phyloP scores from a whole-genome alignment of 257 asterid genomes.

The Rhazya stricta region DNA sequence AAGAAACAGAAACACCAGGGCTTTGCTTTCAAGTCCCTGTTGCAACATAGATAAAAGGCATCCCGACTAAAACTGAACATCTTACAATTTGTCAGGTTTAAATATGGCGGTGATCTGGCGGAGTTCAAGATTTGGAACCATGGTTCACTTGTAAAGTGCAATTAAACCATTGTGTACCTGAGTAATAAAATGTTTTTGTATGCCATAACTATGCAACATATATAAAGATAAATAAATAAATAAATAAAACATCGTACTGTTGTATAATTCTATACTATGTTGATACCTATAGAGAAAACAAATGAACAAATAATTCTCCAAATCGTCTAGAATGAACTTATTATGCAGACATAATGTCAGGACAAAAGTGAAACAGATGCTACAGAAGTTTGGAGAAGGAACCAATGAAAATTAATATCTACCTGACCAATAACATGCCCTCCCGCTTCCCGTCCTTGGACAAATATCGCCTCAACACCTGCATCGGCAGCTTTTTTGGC shows the following conservation, averaged over 20 bases:
- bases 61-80: neutral
- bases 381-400: neutral
- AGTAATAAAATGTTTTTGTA: neutral
- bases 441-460: conserved; percentile 91
- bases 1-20: neutral
- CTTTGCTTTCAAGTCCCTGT: neutral
- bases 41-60: neutral
- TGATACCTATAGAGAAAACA: neutral
- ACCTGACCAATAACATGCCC: conserved; percentile 93
- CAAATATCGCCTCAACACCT: conserved; percentile 81
- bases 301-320: neutral
- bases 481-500: conserved; percentile 60
- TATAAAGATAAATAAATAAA: neutral
- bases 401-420: neutral
- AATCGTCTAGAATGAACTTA: neutral
- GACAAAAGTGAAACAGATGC: neutral
- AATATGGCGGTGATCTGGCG: neutral
- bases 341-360: neutral
- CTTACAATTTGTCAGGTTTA: neutral
- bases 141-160: neutral
- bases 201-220: too few relatives aligned
- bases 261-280: neutral
- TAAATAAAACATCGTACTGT: too few relatives aligned
- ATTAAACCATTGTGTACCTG: neutral
- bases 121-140: neutral